A percentile compares a stretch with the other conserved stretches of the same genome.
Evolutionary conservation across 2,329 filamentous ascomycete species (phyloP).

Genomic region (Zelopaecilomyces penicillatus): DNA sequence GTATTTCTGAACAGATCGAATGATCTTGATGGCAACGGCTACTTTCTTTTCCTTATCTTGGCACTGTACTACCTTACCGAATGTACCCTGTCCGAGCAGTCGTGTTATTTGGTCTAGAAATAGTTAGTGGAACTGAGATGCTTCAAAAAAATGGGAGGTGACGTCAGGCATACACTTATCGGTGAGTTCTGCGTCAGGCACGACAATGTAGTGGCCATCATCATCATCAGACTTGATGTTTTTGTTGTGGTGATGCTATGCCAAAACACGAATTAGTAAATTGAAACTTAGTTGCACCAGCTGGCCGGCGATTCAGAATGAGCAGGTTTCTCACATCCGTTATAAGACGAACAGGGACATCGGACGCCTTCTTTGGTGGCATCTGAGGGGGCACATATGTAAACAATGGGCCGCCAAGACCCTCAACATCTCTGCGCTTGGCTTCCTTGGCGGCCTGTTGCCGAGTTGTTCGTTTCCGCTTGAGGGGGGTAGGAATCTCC

Average conservation of each 20-base stretch:
- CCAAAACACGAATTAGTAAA: neutral
- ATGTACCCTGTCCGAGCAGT: constrained; percentile 90
- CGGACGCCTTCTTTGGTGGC: constrained; percentile 82
- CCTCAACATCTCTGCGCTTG: constrained; percentile 67
- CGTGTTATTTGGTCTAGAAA: constrained; percentile 73
- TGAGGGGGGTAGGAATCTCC: constrained; percentile 64
- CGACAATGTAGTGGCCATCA: constrained; percentile 93
- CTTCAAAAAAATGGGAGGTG: too few species aligned
- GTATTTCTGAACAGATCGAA: constrained; percentile 96
- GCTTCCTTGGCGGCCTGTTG: constrained; percentile 77
- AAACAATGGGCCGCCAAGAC: constrained; percentile 60
- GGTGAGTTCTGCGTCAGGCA: constrained; percentile 76
- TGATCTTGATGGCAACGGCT: constrained; percentile 90
- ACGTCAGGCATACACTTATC: constrained; percentile 65
- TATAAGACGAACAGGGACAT: constrained; percentile 58
- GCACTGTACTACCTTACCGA: constrained; percentile 95
- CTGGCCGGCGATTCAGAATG: neutral
- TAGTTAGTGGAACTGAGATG: neutral
- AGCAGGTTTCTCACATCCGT: constrained; percentile 46
- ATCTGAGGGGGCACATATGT: constrained; percentile 81
- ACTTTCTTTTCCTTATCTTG: constrained; percentile 71
- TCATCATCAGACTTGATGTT: constrained; percentile 84
- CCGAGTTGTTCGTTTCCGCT: constrained; percentile 72
- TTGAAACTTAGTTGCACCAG: neutral
- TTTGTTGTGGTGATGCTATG: constrained; percentile 34